A percentile compares a stretch with the other conserved stretches of the same genome.
These are phyloP conservation scores for Penicillium paneum DNA, from an alignment of 2,329 filamentous ascomycete species.

Conservation along the genomic window DNA sequence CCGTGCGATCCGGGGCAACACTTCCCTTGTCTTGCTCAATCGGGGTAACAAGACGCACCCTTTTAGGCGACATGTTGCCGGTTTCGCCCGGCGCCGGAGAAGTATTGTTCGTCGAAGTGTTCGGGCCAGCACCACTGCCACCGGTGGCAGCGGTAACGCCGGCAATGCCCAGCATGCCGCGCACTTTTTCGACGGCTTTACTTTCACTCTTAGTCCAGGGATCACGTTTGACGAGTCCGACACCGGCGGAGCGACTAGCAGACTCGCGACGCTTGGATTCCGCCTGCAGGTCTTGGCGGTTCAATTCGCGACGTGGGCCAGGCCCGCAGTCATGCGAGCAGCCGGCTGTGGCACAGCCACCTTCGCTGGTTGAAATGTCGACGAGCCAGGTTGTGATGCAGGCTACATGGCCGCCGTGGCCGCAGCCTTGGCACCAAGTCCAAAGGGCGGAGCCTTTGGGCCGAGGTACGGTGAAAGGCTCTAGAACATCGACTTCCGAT, in stretches of 20 bases:
- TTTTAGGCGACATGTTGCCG: conserved; percentile 42
- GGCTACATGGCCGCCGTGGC: conserved; percentile 57
- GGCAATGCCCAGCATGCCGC: conserved; percentile 41
- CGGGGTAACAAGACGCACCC: conserved; percentile 45
- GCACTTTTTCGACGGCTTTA: conserved; percentile 46
- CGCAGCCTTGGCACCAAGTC: conserved; percentile 59
- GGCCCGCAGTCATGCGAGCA: conserved; percentile 60
- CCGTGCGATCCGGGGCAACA: conserved; percentile 21
- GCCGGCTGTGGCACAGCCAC: conserved; percentile 57
- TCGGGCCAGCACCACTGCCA: conserved; percentile 23
- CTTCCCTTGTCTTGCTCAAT: conserved; percentile 39
- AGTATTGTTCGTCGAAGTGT: conserved; percentile 16
- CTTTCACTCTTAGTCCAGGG: conserved; percentile 45
- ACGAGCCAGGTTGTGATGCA: conserved; percentile 58
- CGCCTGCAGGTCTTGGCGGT: conserved; percentile 33
- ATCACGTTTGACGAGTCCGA: conserved; percentile 44
- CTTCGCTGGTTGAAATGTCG: conserved; percentile 48
- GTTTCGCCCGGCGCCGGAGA: conserved; percentile 27
- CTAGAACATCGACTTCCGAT: conserved; percentile 27
- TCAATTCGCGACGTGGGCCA: conserved; percentile 45
- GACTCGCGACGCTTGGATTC: conserved; percentile 35
- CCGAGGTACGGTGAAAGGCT: conserved; percentile 26
- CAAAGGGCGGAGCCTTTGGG: conserved; percentile 45
- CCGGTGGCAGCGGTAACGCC: conserved; percentile 33
- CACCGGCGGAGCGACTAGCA: conserved; percentile 32